A percentile compares a stretch with the other conserved stretches of the same genome.
Evolutionary conservation across 2,329 filamentous ascomycete species (phyloP).

Genomic region (Neopestalotiopsis sp.): DNA sequence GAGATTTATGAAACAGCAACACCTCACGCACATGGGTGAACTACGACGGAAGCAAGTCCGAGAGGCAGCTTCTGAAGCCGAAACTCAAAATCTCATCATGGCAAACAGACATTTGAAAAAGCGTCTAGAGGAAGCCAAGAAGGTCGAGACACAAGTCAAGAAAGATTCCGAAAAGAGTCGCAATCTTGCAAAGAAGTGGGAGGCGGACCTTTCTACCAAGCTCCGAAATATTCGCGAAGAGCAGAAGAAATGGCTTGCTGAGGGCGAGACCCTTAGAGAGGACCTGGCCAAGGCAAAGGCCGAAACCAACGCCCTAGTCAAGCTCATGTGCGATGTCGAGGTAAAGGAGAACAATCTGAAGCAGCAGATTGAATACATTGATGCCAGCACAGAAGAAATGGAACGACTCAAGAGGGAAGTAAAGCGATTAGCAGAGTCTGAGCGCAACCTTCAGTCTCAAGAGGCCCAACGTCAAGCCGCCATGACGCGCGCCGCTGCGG

Average conservation of each 20-base stretch:
- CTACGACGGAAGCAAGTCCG: slow-evolving; percentile 76
- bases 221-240: slow-evolving; percentile 72
- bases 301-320: slow-evolving; percentile 69
- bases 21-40: slow-evolving; percentile 81
- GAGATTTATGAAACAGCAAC: slow-evolving; percentile 82
- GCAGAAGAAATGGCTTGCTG: slow-evolving; percentile 66
- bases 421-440: slow-evolving; percentile 62
- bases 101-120: slow-evolving; percentile 76
- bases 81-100: slow-evolving; percentile 81
- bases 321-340: slow-evolving; percentile 72
- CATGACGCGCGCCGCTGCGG: slow-evolving; percentile 61
- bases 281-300: slow-evolving; percentile 63
- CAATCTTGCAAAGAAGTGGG: slow-evolving; percentile 78
- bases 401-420: slow-evolving; percentile 65
- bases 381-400: slow-evolving; percentile 66
- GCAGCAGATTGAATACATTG: slow-evolving; percentile 68
- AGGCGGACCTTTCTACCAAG: slow-evolving; percentile 72
- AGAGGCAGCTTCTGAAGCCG: slow-evolving; percentile 79
- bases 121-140: slow-evolving; percentile 75
- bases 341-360: slow-evolving; percentile 68
- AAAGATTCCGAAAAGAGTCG: slow-evolving; percentile 76
- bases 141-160: slow-evolving; percentile 71
- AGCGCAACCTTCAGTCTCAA: slow-evolving; percentile 68
- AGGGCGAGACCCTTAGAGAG: slow-evolving; percentile 60
- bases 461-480: slow-evolving; percentile 65